Conservation (phyloP, 495 filamentous ascomycete genomes). For the Hyaloscypha bicolor region DNA sequence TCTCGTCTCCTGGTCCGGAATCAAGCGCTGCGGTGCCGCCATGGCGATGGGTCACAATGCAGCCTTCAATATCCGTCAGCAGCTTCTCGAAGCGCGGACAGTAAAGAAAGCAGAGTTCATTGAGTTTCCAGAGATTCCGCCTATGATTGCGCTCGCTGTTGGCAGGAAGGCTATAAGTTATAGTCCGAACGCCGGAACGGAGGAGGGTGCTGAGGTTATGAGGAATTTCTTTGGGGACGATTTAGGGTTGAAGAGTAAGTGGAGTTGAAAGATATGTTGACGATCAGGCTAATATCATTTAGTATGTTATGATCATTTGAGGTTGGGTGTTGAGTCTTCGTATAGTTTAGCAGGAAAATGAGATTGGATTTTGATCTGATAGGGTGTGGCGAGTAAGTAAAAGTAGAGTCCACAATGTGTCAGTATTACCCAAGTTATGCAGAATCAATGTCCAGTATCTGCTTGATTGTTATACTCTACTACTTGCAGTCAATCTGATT, state of each 20-base stretch:
- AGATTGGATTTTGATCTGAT: too few species aligned
- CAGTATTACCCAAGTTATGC: too few species aligned
- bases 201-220: slow-evolving; percentile 59
- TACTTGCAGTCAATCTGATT: too few species aligned
- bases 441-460: too few species aligned
- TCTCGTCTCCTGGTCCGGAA: slow-evolving; percentile 63
- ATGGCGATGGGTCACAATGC: slow-evolving; percentile 67
- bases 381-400: too few species aligned
- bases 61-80: slow-evolving; percentile 31
- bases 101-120: slow-evolving; percentile 41
- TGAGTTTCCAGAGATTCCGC: slow-evolving; percentile 52
- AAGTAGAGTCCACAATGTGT: too few species aligned
- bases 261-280: not conserved
- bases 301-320: not conserved
- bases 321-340: not conserved
- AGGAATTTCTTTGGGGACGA: slow-evolving; percentile 65
- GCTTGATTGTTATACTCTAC: too few species aligned
- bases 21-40: slow-evolving; percentile 70
- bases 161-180: slow-evolving; percentile 67
- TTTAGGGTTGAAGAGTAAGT: slow-evolving; percentile 55
- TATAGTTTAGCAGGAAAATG: too few species aligned
- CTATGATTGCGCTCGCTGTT: slow-evolving; percentile 67
- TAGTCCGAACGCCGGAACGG: slow-evolving; percentile 47
- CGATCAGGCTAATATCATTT: not conserved
- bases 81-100: not conserved